Evolutionary conservation across 371 early-diverging fungal genomes (phyloP), one percentile per base, ranked within the genome.

Genomic region (Mucor ambiguus): DNA sequence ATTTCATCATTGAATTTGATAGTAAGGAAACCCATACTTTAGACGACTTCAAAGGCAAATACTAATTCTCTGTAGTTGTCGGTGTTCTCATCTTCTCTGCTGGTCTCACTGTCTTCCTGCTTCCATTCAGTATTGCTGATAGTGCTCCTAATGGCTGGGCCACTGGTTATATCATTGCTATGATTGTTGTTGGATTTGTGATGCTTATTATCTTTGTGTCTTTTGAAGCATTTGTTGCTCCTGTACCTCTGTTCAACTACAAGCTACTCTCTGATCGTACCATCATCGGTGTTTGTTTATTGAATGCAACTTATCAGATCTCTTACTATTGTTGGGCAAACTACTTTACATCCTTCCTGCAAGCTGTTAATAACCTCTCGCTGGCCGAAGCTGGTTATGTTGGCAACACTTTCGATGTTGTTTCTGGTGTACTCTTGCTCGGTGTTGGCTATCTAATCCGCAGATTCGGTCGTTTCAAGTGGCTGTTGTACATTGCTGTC

Each of bases 311-410:
- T 52, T 28, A 63, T 32, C 63, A 68, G 30, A 20, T 60, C 33
- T 18, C 59, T 41, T 68, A 63, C 63, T 68, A 68, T 35, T 32
- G 58, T 9, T 68, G 68, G 68, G 46, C 63, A 28, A 60, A 59
- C 29, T 68, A 37, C 55, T 68, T 68, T 16, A 63, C 63, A 24
- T 68, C 68, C 22, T 68, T 63, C 55, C 60, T 68, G 44, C 49
- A 63, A 41, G 68, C 59, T 18, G 68, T 68, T 14, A 43, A 68
- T 49, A 63, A 60, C 24, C n/a, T 68, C 28, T 59, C 37, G 10
- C 43, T 68, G 33, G 20, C 59, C 35, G 38, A 68, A 29, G 52
- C 68, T 30, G 63, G 63, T 6, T 68, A 68, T 26, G 32, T 68
- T 57, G 52, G 58, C 11, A 68, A 63, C 28, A 68, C 63, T 16